These are phyloP conservation scores for Citropsis articulata DNA, from an alignment of 345 rosid genomes.

Conservation along the genomic window DNA sequence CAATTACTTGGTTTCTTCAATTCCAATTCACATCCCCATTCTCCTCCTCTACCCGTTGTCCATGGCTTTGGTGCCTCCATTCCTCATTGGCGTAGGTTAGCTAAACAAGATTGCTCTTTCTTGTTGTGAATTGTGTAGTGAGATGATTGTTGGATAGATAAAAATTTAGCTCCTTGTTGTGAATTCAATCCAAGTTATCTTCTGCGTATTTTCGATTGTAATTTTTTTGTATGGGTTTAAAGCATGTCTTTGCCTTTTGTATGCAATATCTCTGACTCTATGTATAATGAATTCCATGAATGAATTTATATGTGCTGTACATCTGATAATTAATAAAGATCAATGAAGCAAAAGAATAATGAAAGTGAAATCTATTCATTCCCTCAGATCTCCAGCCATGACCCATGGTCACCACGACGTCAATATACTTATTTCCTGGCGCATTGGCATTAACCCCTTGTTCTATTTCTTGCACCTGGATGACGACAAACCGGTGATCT, in stretches of 20 bases:
- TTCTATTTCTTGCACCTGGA: neutral
- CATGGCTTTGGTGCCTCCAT: too few species aligned
- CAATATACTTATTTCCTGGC: neutral
- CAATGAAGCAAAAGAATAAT: too few species aligned
- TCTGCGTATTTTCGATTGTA: neutral
- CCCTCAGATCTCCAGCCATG: too few species aligned
- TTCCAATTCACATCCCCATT: too few species aligned
- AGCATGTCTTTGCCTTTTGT: neutral
- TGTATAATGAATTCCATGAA: neutral
- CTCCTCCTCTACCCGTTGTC: too few species aligned
- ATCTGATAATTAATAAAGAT: too few species aligned
- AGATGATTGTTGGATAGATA: neutral
- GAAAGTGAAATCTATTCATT: too few species aligned
- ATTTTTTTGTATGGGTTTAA: neutral
- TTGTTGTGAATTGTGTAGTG: neutral
- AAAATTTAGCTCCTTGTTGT: neutral
- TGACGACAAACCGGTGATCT: neutral
- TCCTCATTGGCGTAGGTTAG: slow-evolving; percentile 87
- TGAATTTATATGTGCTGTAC: neutral
- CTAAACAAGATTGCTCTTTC: neutral
- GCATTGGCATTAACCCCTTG: neutral
- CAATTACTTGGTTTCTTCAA: too few species aligned
- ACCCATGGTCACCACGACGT: neutral
- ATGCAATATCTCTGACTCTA: neutral
- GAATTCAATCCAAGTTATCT: too few species aligned